A percentile compares a stretch with the other conserved stretches of the same genome.
Evolutionary conservation across 2,329 filamentous ascomycete species (phyloP).

Genomic region (Malbranchea zuffiana): DNA sequence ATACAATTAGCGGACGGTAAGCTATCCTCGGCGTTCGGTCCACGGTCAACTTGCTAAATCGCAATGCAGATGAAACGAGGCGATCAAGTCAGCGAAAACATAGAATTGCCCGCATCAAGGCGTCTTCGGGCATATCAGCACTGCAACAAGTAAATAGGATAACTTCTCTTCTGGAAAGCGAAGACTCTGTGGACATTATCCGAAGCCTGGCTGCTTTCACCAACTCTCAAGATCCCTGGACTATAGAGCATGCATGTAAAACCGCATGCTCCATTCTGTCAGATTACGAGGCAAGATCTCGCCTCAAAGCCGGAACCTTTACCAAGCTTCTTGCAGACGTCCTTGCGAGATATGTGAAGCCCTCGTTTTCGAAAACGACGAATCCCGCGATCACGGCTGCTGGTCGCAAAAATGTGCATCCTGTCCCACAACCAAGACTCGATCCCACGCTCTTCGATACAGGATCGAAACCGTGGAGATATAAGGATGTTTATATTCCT

Average conservation of each 20-base stretch:
- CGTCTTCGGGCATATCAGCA: constrained; percentile 23
- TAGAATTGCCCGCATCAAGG: constrained; percentile 19
- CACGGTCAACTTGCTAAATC: background rate
- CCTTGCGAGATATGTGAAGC: constrained; percentile 27
- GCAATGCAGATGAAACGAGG: constrained; percentile 13
- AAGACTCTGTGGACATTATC: constrained; percentile 20
- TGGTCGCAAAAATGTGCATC: constrained; percentile 36
- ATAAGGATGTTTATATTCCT: constrained; percentile 25
- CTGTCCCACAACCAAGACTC: constrained; percentile 27
- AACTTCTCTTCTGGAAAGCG: constrained; percentile 16
- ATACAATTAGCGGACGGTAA: constrained; percentile 15
- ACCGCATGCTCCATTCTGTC: constrained; percentile 17
- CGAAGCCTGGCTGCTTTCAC: constrained; percentile 26
- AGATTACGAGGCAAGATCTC: constrained; percentile 8
- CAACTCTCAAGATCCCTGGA: constrained; percentile 27
- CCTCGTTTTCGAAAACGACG: constrained; percentile 33
- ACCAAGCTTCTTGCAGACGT: constrained; percentile 20
- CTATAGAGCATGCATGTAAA: constrained; percentile 18
- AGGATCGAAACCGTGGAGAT: constrained; percentile 32
- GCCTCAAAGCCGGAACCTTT: constrained; percentile 11
- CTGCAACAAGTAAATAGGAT: constrained; percentile 17
- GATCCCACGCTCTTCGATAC: constrained; percentile 28
- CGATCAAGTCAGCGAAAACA: constrained; percentile 15
- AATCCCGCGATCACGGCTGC: constrained; percentile 34
- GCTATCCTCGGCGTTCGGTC: constrained; percentile 5